Conservation (phyloP, 2,329 filamentous ascomycete species). For the Sporothrix schenckii region DNA sequence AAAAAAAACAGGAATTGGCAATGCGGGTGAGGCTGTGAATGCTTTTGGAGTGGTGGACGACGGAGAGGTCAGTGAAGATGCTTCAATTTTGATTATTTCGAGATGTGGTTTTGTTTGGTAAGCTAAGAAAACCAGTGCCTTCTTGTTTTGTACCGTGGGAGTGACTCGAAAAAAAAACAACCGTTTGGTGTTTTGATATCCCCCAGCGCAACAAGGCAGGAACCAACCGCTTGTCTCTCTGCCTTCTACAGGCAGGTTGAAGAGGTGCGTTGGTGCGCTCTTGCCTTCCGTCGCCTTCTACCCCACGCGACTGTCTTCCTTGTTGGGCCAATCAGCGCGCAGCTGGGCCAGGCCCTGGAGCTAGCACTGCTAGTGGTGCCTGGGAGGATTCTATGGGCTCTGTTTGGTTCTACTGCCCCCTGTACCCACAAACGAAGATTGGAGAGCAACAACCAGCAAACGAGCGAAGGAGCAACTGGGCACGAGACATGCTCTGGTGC, state of each 20-base stretch:
- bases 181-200: slow-evolving; percentile 9
- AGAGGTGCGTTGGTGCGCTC: slow-evolving; percentile 18
- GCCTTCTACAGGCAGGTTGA: neutral
- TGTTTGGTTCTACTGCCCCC: slow-evolving; percentile 14
- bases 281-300: slow-evolving; percentile 35
- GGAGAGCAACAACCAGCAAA: neutral
- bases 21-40: neutral
- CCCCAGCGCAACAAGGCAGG: slow-evolving; percentile 12
- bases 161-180: neutral
- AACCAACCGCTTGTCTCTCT: slow-evolving; percentile 1
- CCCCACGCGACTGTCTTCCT: slow-evolving; percentile 33
- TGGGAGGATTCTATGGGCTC: slow-evolving; percentile 20
- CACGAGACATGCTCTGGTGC: neutral
- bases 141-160: neutral
- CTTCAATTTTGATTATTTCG: neutral
- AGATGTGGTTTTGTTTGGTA: neutral
- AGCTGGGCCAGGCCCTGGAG: slow-evolving; percentile 13
- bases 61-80: slow-evolving; percentile 6
- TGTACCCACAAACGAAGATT: slow-evolving; percentile 26
- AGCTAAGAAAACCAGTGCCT: neutral
- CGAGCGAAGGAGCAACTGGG: neutral
- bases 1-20: neutral
- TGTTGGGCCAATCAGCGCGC: slow-evolving; percentile 34
- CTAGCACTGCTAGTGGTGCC: slow-evolving; percentile 25
- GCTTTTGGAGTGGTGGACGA: neutral